These are phyloP conservation scores for Elsinoe necatrix DNA, from an alignment of 2,329 filamentous ascomycete genomes.

Conservation along the genomic window DNA sequence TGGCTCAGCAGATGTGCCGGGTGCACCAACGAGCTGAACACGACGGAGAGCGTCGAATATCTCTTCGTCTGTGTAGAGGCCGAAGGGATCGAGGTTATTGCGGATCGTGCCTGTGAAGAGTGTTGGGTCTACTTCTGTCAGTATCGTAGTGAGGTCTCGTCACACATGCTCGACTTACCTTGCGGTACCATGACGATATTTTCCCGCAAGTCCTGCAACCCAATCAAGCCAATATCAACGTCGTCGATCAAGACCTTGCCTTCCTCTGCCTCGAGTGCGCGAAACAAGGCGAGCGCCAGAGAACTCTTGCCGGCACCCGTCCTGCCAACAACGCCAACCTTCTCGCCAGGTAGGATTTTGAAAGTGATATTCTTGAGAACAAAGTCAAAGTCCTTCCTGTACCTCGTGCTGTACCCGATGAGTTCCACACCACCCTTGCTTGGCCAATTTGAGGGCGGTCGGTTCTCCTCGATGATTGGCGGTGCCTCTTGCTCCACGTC, in stretches of 20 bases:
- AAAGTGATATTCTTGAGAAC: slow-evolving; percentile 79
- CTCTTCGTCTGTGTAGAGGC: slow-evolving; percentile 78
- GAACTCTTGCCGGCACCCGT: slow-evolving; percentile 97
- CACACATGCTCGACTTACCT: slow-evolving; percentile 25
- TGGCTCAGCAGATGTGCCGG: slow-evolving; percentile 38
- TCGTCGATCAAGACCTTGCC: slow-evolving; percentile 87
- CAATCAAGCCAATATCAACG: slow-evolving; percentile 82
- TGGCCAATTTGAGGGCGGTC: slow-evolving; percentile 76
- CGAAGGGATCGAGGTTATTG: slow-evolving; percentile 88
- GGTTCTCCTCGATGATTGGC: slow-evolving; percentile 65
- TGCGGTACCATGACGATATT: slow-evolving; percentile 96
- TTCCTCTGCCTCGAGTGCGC: slow-evolving; percentile 80
- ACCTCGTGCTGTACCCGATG: slow-evolving; percentile 77
- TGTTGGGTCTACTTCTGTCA: slow-evolving; percentile 59
- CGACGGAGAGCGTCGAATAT: slow-evolving; percentile 79
- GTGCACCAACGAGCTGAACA: slow-evolving; percentile 71
- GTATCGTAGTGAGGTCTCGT: background rate
- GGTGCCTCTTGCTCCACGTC: slow-evolving; percentile 90
- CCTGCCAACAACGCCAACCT: slow-evolving; percentile 90
- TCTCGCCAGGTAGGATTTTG: slow-evolving; percentile 76
- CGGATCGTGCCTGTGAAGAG: slow-evolving; percentile 88
- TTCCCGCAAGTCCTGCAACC: slow-evolving; percentile 85
- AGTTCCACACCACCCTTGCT: slow-evolving; percentile 80
- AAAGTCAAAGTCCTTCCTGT: slow-evolving; percentile 76
- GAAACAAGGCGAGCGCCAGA: slow-evolving; percentile 83